phyloP scores from a whole-genome alignment of 2,329 filamentous ascomycete species.

The Pseudogymnoascus pannorum region DNA sequence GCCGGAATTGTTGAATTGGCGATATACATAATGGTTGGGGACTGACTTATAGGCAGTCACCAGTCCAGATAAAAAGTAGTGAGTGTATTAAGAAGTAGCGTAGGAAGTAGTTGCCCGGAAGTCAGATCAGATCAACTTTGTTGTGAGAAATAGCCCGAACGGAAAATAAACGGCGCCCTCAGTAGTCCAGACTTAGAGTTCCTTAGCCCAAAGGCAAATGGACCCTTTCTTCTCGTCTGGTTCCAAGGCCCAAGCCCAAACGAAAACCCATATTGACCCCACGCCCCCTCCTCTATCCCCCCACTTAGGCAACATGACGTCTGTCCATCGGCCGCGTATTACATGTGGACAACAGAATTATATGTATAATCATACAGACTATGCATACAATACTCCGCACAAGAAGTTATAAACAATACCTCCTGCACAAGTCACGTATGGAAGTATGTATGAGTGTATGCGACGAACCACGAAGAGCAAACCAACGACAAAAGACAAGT shows the following conservation, averaged over 20 bases:
- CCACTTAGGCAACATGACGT: background rate
- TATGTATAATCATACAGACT: background rate
- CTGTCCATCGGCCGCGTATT: background rate
- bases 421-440: background rate
- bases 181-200: background rate
- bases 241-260: conserved; percentile 1
- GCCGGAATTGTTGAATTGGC: background rate
- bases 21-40: conserved; percentile 1
- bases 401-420: background rate
- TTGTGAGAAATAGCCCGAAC: background rate
- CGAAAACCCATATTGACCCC: conserved; percentile 2
- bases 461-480: background rate
- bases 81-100: background rate
- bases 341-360: background rate
- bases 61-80: background rate
- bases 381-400: background rate
- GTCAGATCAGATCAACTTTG: background rate
- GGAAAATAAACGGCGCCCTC: background rate
- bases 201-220: conserved; percentile 5
- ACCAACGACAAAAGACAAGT: background rate
- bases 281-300: background rate
- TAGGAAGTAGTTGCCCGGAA: background rate
- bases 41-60: background rate
- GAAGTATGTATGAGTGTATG: background rate
- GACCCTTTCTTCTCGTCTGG: background rate